Evolutionary conservation across 2,329 filamentous ascomycete species (phyloP).

Genomic region (Ascochyta rabiei): DNA sequence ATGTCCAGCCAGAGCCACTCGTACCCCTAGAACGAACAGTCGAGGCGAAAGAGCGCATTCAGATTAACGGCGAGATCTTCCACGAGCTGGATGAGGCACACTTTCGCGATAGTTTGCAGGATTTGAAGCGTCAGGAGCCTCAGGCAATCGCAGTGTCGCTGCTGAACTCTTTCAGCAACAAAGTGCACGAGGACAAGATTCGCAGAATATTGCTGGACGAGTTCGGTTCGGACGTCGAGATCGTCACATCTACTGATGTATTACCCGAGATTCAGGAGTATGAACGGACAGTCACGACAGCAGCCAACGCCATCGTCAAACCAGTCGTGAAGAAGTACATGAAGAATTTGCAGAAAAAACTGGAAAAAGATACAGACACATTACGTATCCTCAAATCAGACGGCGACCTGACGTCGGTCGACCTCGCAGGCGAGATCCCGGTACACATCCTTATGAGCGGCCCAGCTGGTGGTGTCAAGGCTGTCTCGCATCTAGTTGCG

Average conservation of each 20-base stretch:
- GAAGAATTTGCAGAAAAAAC: slow-evolving; percentile 48
- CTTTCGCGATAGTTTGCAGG: slow-evolving; percentile 48
- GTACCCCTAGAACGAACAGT: slow-evolving; percentile 57
- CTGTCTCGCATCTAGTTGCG: slow-evolving; percentile 55
- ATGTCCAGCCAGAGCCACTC: slow-evolving; percentile 54
- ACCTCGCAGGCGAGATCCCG: slow-evolving; percentile 53
- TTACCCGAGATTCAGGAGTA: slow-evolving; percentile 58
- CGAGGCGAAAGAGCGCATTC: slow-evolving; percentile 54
- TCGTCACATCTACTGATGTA: slow-evolving; percentile 55
- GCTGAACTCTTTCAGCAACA: slow-evolving; percentile 56
- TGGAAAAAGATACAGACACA: slow-evolving; percentile 50
- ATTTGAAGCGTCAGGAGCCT: slow-evolving; percentile 49
- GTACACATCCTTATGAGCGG: slow-evolving; percentile 59
- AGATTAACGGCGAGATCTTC: slow-evolving; percentile 51
- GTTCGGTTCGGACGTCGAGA: slow-evolving; percentile 51
- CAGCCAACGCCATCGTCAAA: slow-evolving; percentile 57
- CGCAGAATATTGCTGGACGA: slow-evolving; percentile 50
- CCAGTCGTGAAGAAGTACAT: slow-evolving; percentile 56
- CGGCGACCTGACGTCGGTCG: slow-evolving; percentile 55
- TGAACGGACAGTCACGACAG: slow-evolving; percentile 56
- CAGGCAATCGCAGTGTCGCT: slow-evolving; percentile 56
- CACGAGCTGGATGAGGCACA: slow-evolving; percentile 48
- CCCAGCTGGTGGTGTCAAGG: slow-evolving; percentile 58
- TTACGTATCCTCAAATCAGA: slow-evolving; percentile 59
- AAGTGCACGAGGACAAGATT: slow-evolving; percentile 51